A percentile compares a stretch with the other conserved stretches of the same genome.
Evolutionary conservation across 2,329 filamentous ascomycete genomes (phyloP).

Genomic region (Botryotinia narcissicola): DNA sequence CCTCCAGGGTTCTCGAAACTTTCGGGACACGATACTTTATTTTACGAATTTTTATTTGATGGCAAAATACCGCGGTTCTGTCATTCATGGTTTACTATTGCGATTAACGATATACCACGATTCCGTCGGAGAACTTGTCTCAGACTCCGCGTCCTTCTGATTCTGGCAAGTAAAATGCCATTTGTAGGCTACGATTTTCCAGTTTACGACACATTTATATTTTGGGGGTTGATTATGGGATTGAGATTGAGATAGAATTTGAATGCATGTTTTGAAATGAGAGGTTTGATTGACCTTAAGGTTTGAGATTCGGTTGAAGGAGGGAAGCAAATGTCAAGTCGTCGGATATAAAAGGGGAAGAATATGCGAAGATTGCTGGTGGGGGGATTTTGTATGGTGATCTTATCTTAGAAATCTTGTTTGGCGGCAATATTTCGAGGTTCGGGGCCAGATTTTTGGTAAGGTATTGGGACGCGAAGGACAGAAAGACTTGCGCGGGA

Average conservation of each 20-base stretch:
- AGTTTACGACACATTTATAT: not conserved
- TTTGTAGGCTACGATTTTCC: not conserved
- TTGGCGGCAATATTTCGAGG: not conserved
- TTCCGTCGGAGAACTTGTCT: not conserved
- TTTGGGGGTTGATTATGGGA: no score
- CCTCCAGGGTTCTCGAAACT: no score
- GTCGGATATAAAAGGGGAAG: not conserved
- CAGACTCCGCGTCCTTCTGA: no score
- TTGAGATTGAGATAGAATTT: not conserved
- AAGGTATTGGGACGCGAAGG: not conserved
- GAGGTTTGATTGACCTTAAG: not conserved
- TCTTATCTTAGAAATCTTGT: not conserved
- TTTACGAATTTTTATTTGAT: not conserved
- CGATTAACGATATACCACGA: not conserved
- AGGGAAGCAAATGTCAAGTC: not conserved
- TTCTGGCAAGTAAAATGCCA: not conserved
- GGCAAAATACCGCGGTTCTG: not conserved
- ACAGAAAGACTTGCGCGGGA: not conserved
- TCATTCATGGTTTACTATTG: not conserved
- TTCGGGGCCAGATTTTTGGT: no score
- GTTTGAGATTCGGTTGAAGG: not conserved
- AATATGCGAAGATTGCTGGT: not conserved
- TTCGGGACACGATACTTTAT: rapidly evolving
- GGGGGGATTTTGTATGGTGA: not conserved
- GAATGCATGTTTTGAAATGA: not conserved